Conservation (phyloP, 1,284 basidiomycete species). For the Heterobasidion parviporum region DNA sequence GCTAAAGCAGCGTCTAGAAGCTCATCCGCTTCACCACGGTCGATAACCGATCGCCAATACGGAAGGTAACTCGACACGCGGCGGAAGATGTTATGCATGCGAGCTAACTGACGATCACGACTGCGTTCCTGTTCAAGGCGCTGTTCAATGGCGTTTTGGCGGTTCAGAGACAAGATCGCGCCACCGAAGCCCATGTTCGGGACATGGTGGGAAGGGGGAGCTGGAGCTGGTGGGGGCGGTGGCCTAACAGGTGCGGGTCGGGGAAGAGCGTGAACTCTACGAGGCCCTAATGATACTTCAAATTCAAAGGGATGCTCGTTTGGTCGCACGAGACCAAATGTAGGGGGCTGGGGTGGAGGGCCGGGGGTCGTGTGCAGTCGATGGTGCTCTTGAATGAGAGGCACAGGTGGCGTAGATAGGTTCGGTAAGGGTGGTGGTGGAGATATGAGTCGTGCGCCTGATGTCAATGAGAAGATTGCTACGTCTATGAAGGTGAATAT, state of each 20-base stretch:
- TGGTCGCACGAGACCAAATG: conserved; percentile 30
- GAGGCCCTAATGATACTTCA: conserved; percentile 22
- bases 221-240: conserved; percentile 16
- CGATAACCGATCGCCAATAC: background rate
- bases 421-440: conserved; percentile 31
- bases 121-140: conserved; percentile 9
- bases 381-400: conserved; percentile 19
- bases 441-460: conserved; percentile 25
- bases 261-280: conserved; percentile 4
- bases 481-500: background rate
- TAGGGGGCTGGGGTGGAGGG: conserved; percentile 13
- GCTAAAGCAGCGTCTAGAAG: conserved; percentile 17
- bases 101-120: conserved; percentile 15
- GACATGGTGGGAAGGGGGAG: conserved; percentile 43
- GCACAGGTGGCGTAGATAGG: conserved; percentile 31
- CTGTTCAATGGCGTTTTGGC: conserved; percentile 17
- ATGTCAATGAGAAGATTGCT: background rate
- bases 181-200: conserved; percentile 61
- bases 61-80: background rate
- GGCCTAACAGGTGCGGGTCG: conserved; percentile 9
- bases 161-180: conserved; percentile 43
- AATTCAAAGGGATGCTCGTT: conserved; percentile 35
- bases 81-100: conserved; percentile 8
- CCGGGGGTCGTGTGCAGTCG: conserved; percentile 8
- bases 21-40: conserved; percentile 2